These are phyloP conservation scores for Diplodia mutila DNA, from an alignment of 2,329 filamentous ascomycete genomes.

Conservation along the genomic window DNA sequence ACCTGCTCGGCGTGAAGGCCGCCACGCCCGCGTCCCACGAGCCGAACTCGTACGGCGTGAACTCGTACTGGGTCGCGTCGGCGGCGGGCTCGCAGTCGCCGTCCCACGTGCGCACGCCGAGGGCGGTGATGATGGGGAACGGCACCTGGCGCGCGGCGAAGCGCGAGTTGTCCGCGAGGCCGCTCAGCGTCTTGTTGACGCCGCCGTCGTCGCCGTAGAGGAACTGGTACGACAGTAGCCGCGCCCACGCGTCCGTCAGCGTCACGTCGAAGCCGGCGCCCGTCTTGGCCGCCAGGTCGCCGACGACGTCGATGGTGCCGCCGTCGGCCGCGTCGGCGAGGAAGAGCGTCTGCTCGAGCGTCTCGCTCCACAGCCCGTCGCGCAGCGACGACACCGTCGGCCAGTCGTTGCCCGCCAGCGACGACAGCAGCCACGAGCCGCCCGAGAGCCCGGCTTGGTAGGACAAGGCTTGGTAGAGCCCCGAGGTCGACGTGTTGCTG, in stretches of 20 bases:
- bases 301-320: slow-evolving; percentile 34
- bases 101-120: slow-evolving; percentile 30
- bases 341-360: slow-evolving; percentile 45
- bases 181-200: slow-evolving; percentile 41
- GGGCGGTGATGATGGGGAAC: slow-evolving; percentile 51
- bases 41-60: slow-evolving; percentile 69
- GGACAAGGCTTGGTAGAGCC: slow-evolving; percentile 51
- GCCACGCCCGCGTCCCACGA: slow-evolving; percentile 63
- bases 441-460: slow-evolving; percentile 54
- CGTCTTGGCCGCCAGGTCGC: slow-evolving; percentile 43
- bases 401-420: slow-evolving; percentile 52
- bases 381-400: slow-evolving; percentile 49
- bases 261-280: slow-evolving; percentile 46
- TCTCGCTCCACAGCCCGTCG: slow-evolving; percentile 46
- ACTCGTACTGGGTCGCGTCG: slow-evolving; percentile 67
- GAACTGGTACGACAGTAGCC: slow-evolving; percentile 47
- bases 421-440: slow-evolving; percentile 52
- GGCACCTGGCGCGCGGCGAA: slow-evolving; percentile 48
- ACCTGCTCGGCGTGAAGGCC: slow-evolving; percentile 64
- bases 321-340: slow-evolving; percentile 42
- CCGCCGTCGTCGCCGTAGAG: slow-evolving; percentile 45
- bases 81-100: slow-evolving; percentile 43
- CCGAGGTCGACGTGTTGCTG: slow-evolving; percentile 42
- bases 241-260: slow-evolving; percentile 48
- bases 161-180: slow-evolving; percentile 40